Evolutionary conservation across 805 yeast genomes (phyloP).

Genomic region (Saccharomycopsis guyanensis): DNA sequence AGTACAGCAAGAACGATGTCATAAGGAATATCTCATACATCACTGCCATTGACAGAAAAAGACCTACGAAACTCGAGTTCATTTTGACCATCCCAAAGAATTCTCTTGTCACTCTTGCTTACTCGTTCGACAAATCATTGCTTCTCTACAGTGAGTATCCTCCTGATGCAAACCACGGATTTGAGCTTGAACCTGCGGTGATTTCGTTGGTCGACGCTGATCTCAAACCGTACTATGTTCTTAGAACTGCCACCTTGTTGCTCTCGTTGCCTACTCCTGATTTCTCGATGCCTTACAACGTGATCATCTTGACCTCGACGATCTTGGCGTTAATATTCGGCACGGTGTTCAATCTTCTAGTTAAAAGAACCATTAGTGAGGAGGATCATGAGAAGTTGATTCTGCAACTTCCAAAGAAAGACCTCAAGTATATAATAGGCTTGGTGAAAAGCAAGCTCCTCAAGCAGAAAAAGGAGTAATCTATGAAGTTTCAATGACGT

Average conservation of each 20-base stretch:
- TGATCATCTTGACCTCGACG: conserved; percentile 87
- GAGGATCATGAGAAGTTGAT: conserved; percentile 37
- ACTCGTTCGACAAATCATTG: conserved; percentile 82
- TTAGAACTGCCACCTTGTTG: conserved; percentile 81
- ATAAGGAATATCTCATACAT: conserved; percentile 51
- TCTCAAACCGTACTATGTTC: conserved; percentile 32
- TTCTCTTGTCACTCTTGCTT: conserved; percentile 52
- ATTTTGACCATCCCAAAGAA: conserved; percentile 55
- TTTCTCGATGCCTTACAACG: conserved; percentile 98
- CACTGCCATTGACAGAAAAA: conserved; percentile 72
- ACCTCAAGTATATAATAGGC: conserved; percentile 4
- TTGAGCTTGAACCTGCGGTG: conserved; percentile 88
- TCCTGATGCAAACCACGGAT: conserved; percentile 99
- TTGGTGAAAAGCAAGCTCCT: conserved; percentile 6
- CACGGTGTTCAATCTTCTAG: conserved; percentile 67
- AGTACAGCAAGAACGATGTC: conserved; percentile 29
- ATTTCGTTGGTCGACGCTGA: conserved; percentile 42
- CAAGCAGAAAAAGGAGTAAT: conserved; percentile 1
- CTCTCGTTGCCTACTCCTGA: conserved; percentile 93
- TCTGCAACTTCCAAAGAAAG: conserved; percentile 3
- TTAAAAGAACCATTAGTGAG: conserved; percentile 67
- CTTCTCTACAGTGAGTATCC: conserved; percentile 87
- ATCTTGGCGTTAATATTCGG: conserved; percentile 92
- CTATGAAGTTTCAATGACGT: not conserved
- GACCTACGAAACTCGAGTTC: conserved; percentile 81